Evolutionary conservation across 345 rosid genomes (phyloP), one percentile per base, ranked within the genome.

Genomic region (Murraya koenigii): DNA sequence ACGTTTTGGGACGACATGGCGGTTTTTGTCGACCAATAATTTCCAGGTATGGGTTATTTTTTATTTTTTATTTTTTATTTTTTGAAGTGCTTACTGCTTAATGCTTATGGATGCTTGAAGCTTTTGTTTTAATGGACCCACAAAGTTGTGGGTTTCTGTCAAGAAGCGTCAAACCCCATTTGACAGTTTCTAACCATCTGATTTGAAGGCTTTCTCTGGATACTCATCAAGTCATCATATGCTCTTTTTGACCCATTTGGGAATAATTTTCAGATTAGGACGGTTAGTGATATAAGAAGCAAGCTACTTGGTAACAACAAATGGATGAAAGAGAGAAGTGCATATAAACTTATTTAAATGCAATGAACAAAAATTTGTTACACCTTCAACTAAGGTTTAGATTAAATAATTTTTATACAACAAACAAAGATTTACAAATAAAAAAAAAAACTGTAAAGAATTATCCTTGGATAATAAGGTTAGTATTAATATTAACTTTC

Each of bases 101-200:
- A 36, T 55, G n/a, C 64, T 6, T 14, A 26, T 41, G 23, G 60
- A 4, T 8, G 59, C 23, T 69, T 28, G 15, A 5, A 3, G 28
- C 54, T 17, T 60, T 32, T 44, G 70, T 44, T 64, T 41, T 39
- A 64, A 11, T 5, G 66, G 76, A 26, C 71, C 70, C 33, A 47
- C 62, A 7, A 14, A 62, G 26, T 30, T 73, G 14, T 36, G 30
- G 71, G n/a, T 36, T 56, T 33, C 56, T 41, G 5, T 74, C 39
- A 3, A 19, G 67, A 28, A 14, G 11, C 39, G 36, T 56, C 54
- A 52, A 44, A 35, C 36, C 35, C 23, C 65, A 47, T 33, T 13
- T 74, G 56, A 55, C n/a, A 28, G 35, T 70, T 55, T 25, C 61
- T 64, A 25, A n/a, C 44, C 72, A 70, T 64, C 63, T 52, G 44